A percentile compares a stretch with the other conserved stretches of the same genome.
Conservation (phyloP, 208 protist genomes). For the Entamoeba histolytica region DNA sequence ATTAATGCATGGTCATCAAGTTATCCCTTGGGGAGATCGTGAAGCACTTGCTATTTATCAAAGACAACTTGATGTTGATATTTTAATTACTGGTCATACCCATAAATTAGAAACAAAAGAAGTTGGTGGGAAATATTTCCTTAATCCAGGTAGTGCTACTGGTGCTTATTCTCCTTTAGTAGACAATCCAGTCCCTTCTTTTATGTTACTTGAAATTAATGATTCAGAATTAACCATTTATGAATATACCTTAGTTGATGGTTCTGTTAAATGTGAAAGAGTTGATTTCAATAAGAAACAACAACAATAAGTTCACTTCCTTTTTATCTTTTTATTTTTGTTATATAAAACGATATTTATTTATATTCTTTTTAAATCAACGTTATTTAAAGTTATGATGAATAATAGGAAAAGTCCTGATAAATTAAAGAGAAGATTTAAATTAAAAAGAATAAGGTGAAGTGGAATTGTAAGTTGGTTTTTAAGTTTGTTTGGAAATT, state of each 20-base stretch:
- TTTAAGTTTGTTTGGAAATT: too few species aligned
- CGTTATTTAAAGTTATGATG: too few species aligned
- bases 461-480: too few species aligned
- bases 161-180: conserved; percentile 53
- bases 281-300: neutral
- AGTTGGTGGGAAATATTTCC: conserved; percentile 74
- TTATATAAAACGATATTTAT: too few species aligned
- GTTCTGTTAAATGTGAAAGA: neutral
- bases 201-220: conserved; percentile 4
- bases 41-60: conserved; percentile 69
- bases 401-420: too few species aligned
- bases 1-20: conserved; percentile 73
- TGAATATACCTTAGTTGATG: neutral
- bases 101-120: conserved; percentile 62
- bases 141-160: conserved; percentile 94
- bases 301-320: neutral
- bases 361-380: too few species aligned
- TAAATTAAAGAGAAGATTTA: too few species aligned
- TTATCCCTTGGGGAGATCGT: conserved; percentile 64
- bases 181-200: neutral
- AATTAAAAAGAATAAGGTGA: too few species aligned
- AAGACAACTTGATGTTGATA: conserved; percentile 80
- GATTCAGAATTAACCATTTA: neutral
- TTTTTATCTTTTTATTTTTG: too few species aligned
- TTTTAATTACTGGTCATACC: conserved; percentile 78